Evolutionary conservation across 768 basidiomycete species (phyloP), one percentile per base, ranked within the genome.

Genomic region (Calocybe cyanea): DNA sequence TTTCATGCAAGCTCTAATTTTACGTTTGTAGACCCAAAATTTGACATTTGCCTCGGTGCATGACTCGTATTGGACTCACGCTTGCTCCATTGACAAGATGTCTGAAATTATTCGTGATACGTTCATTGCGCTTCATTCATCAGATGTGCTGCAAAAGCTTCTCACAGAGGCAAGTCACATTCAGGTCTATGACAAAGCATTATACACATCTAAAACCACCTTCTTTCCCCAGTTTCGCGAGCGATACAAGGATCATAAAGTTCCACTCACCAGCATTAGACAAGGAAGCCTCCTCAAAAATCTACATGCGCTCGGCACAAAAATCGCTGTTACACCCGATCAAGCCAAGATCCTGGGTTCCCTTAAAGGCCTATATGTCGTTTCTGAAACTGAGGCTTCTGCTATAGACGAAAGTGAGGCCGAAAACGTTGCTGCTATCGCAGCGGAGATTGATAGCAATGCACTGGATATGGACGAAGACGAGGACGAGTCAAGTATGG

Each of bases 51-150:
- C 95, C 0, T 89, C 92, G 0, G 96, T 99, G 9, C 96, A 99
- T 60, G 96, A 99, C 61, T 98, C 96, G 0, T 99, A 97, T 67
- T 99, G 96, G 96, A 97, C 95, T 3, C 96, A 99, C 60, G 87
- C 96, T 0, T 78, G 70, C 36, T 78, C 76, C 53, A 85, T 97
- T 43, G 90, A 96, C 65, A 68, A 80, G 41, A 95, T 98, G 92
- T 88, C 91, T 0, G 73, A 71, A 38, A 75, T 88, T 55, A 95
- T 98, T 57, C 86, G 95, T 21, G 87, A 94, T 35, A 92, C 90
- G 0, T 99, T 99, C 64, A 87, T 98, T 46, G 81, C 86, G 0
- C 75, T 98, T 13, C 95, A 99, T 64, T 86, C 86, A 14, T 86
- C 88, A 7, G 85, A 94, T 60, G 80, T 98, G 7, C 77, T 98